Conservation (phyloP, 495 filamentous ascomycete genomes). For the Wilcoxina mikolae region DNA sequence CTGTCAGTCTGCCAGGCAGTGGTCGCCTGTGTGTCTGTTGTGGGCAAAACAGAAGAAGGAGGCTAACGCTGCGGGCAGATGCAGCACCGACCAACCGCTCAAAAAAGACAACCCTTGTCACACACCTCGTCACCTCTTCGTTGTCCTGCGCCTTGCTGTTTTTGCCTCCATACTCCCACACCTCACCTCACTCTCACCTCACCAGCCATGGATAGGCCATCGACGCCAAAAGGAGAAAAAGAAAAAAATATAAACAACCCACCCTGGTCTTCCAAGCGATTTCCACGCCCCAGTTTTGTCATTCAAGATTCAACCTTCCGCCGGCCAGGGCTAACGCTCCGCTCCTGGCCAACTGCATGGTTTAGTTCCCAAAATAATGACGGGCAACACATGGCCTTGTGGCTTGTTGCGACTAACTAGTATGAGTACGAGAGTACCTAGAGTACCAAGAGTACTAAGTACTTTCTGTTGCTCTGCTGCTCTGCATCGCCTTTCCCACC, state of each 20-base stretch:
- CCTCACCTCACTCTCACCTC: not conserved
- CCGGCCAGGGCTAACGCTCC: constrained; percentile 5
- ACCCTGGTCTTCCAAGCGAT: not conserved
- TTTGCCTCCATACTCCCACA: not conserved
- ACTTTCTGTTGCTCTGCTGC: not conserved
- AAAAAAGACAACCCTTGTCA: not conserved
- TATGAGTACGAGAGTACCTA: not conserved
- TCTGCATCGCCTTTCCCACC: constrained; percentile 2
- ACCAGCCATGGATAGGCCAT: not conserved
- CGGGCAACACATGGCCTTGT: constrained; percentile 1
- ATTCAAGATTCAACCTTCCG: not conserved
- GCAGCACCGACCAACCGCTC: not conserved
- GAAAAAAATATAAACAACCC: constrained; percentile 2
- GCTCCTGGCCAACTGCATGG: constrained; percentile 5
- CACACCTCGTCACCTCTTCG: constrained; percentile 5
- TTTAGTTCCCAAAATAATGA: constrained; percentile 2
- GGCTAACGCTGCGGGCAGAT: constrained; percentile 6
- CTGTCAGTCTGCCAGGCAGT: no score
- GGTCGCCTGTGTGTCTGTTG: no score
- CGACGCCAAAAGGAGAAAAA: not conserved
- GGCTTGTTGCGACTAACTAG: not conserved
- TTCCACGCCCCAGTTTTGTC: constrained; percentile 2
- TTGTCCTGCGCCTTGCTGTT: constrained; percentile 6
- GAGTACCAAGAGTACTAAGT: not conserved
- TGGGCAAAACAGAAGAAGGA: not conserved